Evolutionary conservation across 2,329 filamentous ascomycete species (phyloP).

Genomic region (Alternaria gaisen): DNA sequence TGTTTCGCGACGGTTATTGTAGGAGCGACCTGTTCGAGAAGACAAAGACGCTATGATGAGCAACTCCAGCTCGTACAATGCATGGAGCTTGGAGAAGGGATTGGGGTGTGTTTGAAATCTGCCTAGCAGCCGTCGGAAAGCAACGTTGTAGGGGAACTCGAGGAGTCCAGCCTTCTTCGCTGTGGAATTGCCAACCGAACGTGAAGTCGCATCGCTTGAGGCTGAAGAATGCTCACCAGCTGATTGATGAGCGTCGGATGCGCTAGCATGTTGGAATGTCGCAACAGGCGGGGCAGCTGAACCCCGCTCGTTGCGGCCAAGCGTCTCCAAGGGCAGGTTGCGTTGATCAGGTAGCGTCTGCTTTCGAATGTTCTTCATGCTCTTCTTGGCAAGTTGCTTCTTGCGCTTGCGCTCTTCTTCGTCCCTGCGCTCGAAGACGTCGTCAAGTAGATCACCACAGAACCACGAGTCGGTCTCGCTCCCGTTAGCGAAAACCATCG

Average conservation of each 20-base stretch:
- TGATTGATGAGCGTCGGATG: slow-evolving; percentile 51
- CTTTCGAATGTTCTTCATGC: slow-evolving; percentile 68
- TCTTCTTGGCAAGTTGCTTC: slow-evolving; percentile 55
- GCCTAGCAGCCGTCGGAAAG: slow-evolving; percentile 80
- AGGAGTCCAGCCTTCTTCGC: slow-evolving; percentile 56
- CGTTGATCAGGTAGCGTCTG: slow-evolving; percentile 46
- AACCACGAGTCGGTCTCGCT: slow-evolving; percentile 96
- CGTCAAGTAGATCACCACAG: slow-evolving; percentile 63
- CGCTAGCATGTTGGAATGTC: slow-evolving; percentile 53
- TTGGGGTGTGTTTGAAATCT: slow-evolving; percentile 92
- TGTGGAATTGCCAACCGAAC: slow-evolving; percentile 52
- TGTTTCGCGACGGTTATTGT: slow-evolving; percentile 51
- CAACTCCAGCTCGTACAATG: slow-evolving; percentile 82
- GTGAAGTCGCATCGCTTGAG: slow-evolving; percentile 56
- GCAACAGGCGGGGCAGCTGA: slow-evolving; percentile 54
- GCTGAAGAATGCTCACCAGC: slow-evolving; percentile 57
- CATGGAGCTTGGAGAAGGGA: slow-evolving; percentile 84
- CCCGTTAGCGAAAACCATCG: slow-evolving; percentile 83
- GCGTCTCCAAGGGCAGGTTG: slow-evolving; percentile 53
- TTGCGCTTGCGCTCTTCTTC: slow-evolving; percentile 53
- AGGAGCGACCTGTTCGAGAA: slow-evolving; percentile 60
- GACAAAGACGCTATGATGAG: slow-evolving; percentile 80
- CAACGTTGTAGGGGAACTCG: slow-evolving; percentile 81
- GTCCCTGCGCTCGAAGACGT: slow-evolving; percentile 53
- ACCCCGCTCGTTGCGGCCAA: slow-evolving; percentile 53